Evolutionary conservation across 1,284 basidiomycete species (phyloP).

Genomic region (Sphaerobolus stellatus): DNA sequence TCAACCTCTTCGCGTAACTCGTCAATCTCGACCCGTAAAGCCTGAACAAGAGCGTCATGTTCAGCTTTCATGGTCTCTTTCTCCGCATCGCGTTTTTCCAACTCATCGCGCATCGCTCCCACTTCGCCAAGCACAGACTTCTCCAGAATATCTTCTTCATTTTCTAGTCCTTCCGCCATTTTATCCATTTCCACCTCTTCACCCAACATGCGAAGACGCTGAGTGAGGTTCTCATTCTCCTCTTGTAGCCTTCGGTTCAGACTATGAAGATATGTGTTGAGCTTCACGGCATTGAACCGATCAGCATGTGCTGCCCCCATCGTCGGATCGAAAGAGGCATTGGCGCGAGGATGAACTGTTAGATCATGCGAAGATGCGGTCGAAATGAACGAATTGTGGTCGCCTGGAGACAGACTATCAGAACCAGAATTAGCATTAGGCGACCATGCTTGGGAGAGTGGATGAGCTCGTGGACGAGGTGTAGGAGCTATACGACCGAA

Average conservation of each 20-base stretch:
- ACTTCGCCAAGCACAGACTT: slow-evolving; percentile 50
- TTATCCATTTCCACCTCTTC: slow-evolving; percentile 39
- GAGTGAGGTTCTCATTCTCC: slow-evolving; percentile 69
- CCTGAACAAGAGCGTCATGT: slow-evolving; percentile 29
- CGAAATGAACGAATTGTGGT: slow-evolving; percentile 66
- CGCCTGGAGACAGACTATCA: slow-evolving; percentile 21
- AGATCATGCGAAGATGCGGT: slow-evolving; percentile 83
- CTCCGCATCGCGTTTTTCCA: slow-evolving; percentile 15
- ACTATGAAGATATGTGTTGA: slow-evolving; percentile 80
- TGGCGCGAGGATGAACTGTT: slow-evolving; percentile 73
- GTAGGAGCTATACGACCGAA: slow-evolving; percentile 34
- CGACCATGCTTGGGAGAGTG: slow-evolving; percentile 51
- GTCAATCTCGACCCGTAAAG: slow-evolving; percentile 39
- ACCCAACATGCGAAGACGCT: slow-evolving; percentile 49
- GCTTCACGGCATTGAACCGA: slow-evolving; percentile 76
- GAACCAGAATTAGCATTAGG: slow-evolving; percentile 6
- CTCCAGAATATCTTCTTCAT: slow-evolving; percentile 51
- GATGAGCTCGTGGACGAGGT: slow-evolving; percentile 45
- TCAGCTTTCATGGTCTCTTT: slow-evolving; percentile 10
- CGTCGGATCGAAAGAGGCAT: slow-evolving; percentile 80
- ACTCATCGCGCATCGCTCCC: slow-evolving; percentile 13
- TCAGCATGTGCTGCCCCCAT: slow-evolving; percentile 56
- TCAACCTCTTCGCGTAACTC: slow-evolving; percentile 47
- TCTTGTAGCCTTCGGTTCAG: slow-evolving; percentile 77
- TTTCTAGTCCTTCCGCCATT: slow-evolving; percentile 16